phyloP scores from a whole-genome alignment of 2,329 filamentous ascomycete species.

The Drechslera avenae region DNA sequence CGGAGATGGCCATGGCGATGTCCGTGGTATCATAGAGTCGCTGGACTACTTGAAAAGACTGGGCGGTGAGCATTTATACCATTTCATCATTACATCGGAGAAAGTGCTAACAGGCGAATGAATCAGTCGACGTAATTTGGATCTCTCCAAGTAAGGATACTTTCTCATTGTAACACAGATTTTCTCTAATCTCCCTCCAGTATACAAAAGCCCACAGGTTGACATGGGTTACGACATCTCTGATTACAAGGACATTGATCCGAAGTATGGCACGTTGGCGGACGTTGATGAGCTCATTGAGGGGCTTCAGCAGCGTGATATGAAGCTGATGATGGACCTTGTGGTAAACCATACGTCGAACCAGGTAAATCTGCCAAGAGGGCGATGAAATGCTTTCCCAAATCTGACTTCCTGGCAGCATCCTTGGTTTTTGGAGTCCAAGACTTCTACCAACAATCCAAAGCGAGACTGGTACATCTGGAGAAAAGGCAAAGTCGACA shows the following conservation, averaged over 20 bases:
- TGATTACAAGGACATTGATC: conserved; percentile 49
- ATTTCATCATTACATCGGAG: no score
- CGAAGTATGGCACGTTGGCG: conserved; percentile 46
- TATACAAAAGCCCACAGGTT: conserved; percentile 53
- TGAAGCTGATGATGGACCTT: conserved; percentile 50
- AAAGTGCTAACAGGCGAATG: no score
- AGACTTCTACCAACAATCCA: conserved; percentile 51
- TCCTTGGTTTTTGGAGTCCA: conserved; percentile 63
- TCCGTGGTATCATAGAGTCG: no score
- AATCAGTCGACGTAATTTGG: no score
- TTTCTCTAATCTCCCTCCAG: conserved; percentile 31
- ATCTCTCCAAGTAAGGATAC: no score
- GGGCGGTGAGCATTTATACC: no score
- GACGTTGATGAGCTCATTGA: conserved; percentile 48
- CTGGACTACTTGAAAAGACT: no score
- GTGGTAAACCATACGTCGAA: conserved; percentile 51
- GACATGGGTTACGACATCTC: conserved; percentile 53
- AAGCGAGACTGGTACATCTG: conserved; percentile 64
- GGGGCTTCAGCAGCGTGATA: conserved; percentile 42
- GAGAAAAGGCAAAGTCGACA: conserved; percentile 52
- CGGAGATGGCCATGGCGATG: no score
- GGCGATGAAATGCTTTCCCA: no score
- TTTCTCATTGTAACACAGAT: no score
- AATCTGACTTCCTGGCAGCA: conserved; percentile 41
- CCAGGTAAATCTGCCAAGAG: no score